Conservation (phyloP, 495 filamentous ascomycete species). For the Delitschia confertaspora region DNA sequence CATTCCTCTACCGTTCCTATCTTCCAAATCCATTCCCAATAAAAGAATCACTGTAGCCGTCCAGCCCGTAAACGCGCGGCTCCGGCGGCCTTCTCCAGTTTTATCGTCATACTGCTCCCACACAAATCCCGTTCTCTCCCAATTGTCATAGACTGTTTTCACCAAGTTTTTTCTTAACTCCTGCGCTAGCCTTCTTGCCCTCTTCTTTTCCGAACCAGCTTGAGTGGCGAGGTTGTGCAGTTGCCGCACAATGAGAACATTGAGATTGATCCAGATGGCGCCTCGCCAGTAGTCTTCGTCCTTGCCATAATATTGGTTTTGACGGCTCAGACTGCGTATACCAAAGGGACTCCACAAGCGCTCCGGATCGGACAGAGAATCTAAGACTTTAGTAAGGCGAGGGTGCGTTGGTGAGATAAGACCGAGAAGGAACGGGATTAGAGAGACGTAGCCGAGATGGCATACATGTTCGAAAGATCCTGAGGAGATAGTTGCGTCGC, state of each 20-base stretch:
- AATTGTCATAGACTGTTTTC: slow-evolving; percentile 73
- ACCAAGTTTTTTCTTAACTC: slow-evolving; percentile 74
- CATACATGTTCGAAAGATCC: slow-evolving; percentile 82
- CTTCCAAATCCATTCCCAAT: slow-evolving; percentile 62
- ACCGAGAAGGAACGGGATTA: slow-evolving; percentile 84
- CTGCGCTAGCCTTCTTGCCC: slow-evolving; percentile 64
- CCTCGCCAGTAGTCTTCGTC: slow-evolving; percentile 96
- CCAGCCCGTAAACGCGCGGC: slow-evolving; percentile 98
- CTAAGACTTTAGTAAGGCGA: slow-evolving; percentile 61
- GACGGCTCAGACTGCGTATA: slow-evolving; percentile 77
- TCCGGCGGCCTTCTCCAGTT: slow-evolving; percentile 81
- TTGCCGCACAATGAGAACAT: slow-evolving; percentile 75
- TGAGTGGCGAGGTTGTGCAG: slow-evolving; percentile 53
- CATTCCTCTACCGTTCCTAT: slow-evolving; percentile 17
- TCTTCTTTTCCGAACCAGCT: slow-evolving; percentile 59
- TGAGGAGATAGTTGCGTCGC: slow-evolving; percentile 88
- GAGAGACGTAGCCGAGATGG: slow-evolving; percentile 88
- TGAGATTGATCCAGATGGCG: slow-evolving; percentile 95
- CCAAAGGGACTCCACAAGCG: slow-evolving; percentile 82
- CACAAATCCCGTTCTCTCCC: slow-evolving; percentile 85
- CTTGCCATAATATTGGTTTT: slow-evolving; percentile 70
- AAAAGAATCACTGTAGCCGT: slow-evolving; percentile 90
- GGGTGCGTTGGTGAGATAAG: slow-evolving; percentile 64
- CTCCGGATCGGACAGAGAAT: slow-evolving; percentile 68
- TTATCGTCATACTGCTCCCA: slow-evolving; percentile 98